phyloP scores from a whole-genome alignment of 805 yeast genomes.

The Yamadazyma sp. region DNA sequence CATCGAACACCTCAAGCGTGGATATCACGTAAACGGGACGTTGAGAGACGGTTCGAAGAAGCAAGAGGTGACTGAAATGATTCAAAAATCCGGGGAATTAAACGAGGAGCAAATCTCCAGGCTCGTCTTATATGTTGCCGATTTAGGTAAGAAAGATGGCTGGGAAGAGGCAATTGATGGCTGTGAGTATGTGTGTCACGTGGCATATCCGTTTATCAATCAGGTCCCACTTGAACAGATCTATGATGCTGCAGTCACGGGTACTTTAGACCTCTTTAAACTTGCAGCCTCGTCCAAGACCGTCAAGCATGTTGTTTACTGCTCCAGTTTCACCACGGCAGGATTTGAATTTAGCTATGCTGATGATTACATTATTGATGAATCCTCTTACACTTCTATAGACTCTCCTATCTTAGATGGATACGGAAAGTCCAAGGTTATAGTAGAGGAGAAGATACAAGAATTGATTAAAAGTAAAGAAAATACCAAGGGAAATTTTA shows the following conservation, averaged over 20 bases:
- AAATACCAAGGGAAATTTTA: constrained; percentile 2
- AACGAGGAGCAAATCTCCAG: not conserved
- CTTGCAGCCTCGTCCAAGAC: constrained; percentile 7
- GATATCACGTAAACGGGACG: constrained; percentile 15
- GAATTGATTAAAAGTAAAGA: constrained; percentile 12
- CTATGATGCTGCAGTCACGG: constrained; percentile 4
- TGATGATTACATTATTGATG: constrained; percentile 5
- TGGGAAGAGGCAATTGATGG: constrained; percentile 17
- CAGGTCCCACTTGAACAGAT: constrained; percentile 4
- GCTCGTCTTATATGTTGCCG: constrained; percentile 10
- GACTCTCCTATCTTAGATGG: constrained; percentile 4
- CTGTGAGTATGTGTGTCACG: constrained; percentile 9
- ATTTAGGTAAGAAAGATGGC: constrained; percentile 10
- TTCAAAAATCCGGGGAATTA: constrained; percentile 4
- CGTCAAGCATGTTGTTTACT: constrained; percentile 7
- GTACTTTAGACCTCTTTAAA: constrained; percentile 4
- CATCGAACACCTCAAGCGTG: constrained; percentile 10
- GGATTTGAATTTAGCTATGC: constrained; percentile 1
- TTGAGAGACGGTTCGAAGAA: constrained; percentile 12
- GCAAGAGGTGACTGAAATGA: not conserved
- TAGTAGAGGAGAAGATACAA: constrained; percentile 11
- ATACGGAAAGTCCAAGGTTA: constrained; percentile 10
- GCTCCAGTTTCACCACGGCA: constrained; percentile 4
- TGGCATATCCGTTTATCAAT: constrained; percentile 12
- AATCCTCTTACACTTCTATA: not conserved